phyloP scores from a whole-genome alignment of 257 asterid genomes.

The Capsicum rhomboideum region DNA sequence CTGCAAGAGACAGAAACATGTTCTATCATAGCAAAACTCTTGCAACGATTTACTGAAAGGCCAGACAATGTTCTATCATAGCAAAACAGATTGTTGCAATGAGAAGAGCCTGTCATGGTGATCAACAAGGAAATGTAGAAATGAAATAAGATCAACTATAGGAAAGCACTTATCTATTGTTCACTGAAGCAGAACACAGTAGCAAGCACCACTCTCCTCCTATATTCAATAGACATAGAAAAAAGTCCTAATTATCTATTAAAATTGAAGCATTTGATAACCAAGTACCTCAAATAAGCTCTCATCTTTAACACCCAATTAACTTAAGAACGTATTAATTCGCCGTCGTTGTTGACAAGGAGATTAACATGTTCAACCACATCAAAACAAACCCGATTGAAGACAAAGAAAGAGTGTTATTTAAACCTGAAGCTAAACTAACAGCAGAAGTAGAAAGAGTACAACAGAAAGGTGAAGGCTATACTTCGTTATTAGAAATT shows the following conservation, averaged over 20 bases:
- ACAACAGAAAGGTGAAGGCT: slow-evolving; percentile 5
- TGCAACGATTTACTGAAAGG: too few species aligned
- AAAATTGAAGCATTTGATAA: background rate
- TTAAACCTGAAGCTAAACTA: background rate
- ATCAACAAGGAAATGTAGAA: background rate
- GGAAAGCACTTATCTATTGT: background rate
- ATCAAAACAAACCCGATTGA: slow-evolving; percentile 83
- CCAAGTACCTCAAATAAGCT: slow-evolving; percentile 81
- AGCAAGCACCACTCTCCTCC: background rate
- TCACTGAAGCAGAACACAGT: too few species aligned
- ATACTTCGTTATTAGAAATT: slow-evolving; percentile 50
- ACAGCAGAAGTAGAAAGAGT: background rate
- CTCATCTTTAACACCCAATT: too few species aligned
- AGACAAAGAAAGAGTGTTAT: background rate
- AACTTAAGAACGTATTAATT: too few species aligned
- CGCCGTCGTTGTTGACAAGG: too few species aligned
- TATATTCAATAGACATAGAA: background rate
- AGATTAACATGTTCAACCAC: too few species aligned
- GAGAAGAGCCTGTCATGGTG: background rate
- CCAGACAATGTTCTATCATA: background rate
- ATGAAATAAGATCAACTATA: background rate
- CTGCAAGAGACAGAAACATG: slow-evolving; percentile 38
- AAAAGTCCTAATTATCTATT: background rate
- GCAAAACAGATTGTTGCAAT: background rate
- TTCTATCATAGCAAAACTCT: too few species aligned